These are phyloP conservation scores for Leucocoprinus birnbaumii DNA, from an alignment of 768 basidiomycete species.

Conservation along the genomic window DNA sequence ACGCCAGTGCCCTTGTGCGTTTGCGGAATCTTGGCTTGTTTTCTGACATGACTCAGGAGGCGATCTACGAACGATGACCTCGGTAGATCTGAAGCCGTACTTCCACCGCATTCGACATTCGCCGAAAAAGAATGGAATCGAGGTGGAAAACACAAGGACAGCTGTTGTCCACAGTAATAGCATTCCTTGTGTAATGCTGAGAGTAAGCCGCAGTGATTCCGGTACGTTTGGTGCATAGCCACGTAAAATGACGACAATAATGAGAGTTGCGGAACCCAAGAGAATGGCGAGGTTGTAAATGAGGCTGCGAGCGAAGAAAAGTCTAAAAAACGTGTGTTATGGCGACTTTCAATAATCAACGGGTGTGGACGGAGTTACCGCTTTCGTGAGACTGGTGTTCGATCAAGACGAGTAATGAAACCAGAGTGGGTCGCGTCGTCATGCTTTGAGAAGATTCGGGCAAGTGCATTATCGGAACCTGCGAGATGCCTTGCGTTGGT, in stretches of 20 bases:
- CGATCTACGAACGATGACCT: constrained; percentile 27
- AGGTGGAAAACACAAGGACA: constrained; percentile 25
- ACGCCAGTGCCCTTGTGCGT: constrained; percentile 22
- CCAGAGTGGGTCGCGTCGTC: constrained; percentile 7
- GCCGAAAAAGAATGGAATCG: constrained; percentile 28
- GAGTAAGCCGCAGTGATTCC: constrained; percentile 17
- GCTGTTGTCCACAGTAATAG: constrained; percentile 23
- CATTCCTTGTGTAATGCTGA: constrained; percentile 25
- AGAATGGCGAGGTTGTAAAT: constrained; percentile 23
- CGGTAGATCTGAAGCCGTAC: constrained; percentile 27
- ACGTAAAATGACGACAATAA: constrained; percentile 15
- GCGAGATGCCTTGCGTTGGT: constrained; percentile 4
- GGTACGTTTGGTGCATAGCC: constrained; percentile 15
- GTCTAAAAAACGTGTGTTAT: constrained; percentile 14
- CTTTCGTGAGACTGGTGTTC: constrained; percentile 9
- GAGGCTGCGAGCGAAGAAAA: constrained; percentile 23
- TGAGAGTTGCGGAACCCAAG: constrained; percentile 17
- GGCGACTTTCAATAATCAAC: background rate
- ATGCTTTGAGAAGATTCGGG: constrained; percentile 10
- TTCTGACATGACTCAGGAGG: constrained; percentile 13
- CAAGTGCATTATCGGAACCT: background rate
- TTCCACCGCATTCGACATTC: constrained; percentile 29
- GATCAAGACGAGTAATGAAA: constrained; percentile 16
- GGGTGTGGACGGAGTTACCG: background rate
- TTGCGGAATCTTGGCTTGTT: constrained; percentile 14